Evolutionary conservation across 495 filamentous ascomycete genomes (phyloP).

Genomic region (Xylaria nigripes): DNA sequence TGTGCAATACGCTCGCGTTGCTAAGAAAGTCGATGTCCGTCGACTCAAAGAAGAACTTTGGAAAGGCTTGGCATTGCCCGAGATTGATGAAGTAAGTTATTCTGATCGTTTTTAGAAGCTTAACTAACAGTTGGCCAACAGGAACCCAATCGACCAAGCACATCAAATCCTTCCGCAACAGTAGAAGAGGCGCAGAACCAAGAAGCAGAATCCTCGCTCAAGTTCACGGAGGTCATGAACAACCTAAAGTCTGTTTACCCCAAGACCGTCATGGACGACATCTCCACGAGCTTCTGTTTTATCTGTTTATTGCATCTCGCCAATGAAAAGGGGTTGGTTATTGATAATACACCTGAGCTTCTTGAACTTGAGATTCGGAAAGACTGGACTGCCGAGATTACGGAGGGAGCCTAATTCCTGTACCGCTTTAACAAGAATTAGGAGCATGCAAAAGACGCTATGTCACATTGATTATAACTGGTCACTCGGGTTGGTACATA

Average conservation of each 20-base stretch:
- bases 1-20: slow-evolving; percentile 88
- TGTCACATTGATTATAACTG: background rate
- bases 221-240: slow-evolving; percentile 89
- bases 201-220: slow-evolving; percentile 42
- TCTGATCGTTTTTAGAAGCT: background rate
- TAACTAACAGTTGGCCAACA: slow-evolving; percentile 5
- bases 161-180: slow-evolving; percentile 26
- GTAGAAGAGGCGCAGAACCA: slow-evolving; percentile 15
- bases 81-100: slow-evolving; percentile 32
- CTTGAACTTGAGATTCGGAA: slow-evolving; percentile 50
- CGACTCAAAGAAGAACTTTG: slow-evolving; percentile 94
- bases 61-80: slow-evolving; percentile 70
- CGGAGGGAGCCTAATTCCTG: slow-evolving; percentile 10
- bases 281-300: slow-evolving; percentile 94
- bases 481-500: background rate
- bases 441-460: background rate
- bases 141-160: slow-evolving; percentile 21
- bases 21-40: slow-evolving; percentile 98
- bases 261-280: slow-evolving; percentile 76
- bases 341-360: slow-evolving; percentile 49
- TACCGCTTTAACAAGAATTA: background rate
- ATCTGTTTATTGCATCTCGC: slow-evolving; percentile 93
- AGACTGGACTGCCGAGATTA: slow-evolving; percentile 49
- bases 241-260: slow-evolving; percentile 78
- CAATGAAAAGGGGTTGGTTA: slow-evolving; percentile 89